Evolutionary conservation across 2,329 filamentous ascomycete species (phyloP).

Genomic region (Bipolaris victoriae): DNA sequence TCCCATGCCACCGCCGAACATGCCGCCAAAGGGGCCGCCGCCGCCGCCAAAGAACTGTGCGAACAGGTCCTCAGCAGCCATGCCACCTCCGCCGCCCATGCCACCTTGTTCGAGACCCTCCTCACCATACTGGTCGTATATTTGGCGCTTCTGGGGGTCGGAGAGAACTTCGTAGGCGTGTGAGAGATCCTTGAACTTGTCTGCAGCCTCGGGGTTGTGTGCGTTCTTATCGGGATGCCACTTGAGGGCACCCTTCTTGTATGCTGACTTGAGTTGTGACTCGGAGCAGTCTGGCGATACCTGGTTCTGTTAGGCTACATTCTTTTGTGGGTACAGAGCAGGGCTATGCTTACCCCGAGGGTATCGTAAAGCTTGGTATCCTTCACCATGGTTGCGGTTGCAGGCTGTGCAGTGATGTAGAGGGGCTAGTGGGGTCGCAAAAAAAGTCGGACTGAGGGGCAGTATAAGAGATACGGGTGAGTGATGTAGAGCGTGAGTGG

Average conservation of each 20-base stretch:
- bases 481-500: constrained; percentile 13
- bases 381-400: constrained; percentile 69
- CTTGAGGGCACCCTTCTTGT: constrained; percentile 82
- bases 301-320: constrained; percentile 54
- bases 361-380: constrained; percentile 81
- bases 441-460: constrained; percentile 27
- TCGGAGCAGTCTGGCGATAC: constrained; percentile 81
- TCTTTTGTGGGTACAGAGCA: background rate
- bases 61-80: constrained; percentile 96
- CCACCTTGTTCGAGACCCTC: constrained; percentile 89
- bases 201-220: constrained; percentile 88
- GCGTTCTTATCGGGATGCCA: constrained; percentile 95
- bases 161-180: constrained; percentile 95
- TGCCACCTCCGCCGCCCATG: constrained; percentile 72
- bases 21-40: constrained; percentile 69
- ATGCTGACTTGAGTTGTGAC: constrained; percentile 86
- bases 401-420: constrained; percentile 15
- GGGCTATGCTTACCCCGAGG: constrained; percentile 68
- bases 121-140: constrained; percentile 98
- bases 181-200: constrained; percentile 98
- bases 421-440: constrained; percentile 37
- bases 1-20: constrained; percentile 61
- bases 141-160: constrained; percentile 84
- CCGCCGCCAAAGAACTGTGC: constrained; percentile 92
- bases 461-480: constrained; percentile 12